phyloP scores from a whole-genome alignment of 176 grass and related monocot genomes.

The Oryza punctata region DNA sequence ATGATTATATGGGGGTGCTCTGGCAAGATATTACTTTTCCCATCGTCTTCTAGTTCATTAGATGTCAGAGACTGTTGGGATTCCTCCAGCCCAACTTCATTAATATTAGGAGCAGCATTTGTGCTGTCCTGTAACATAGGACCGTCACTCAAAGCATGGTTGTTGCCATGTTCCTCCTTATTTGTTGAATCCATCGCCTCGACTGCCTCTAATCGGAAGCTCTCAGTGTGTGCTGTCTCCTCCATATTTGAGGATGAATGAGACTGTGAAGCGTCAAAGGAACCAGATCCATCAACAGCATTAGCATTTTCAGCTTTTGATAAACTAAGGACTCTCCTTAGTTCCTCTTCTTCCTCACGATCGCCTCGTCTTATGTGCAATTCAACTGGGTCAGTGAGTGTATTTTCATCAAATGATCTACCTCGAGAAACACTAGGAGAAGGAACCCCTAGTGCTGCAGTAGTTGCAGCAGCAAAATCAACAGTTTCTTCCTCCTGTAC shows the following conservation, averaged over 20 bases:
- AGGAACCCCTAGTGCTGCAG: slow-evolving; percentile 85
- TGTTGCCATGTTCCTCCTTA: slow-evolving; percentile 34
- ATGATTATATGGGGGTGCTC: slow-evolving; percentile 32
- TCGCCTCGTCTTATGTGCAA: slow-evolving; percentile 63
- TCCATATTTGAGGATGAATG: slow-evolving; percentile 43
- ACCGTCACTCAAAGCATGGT: slow-evolving; percentile 22
- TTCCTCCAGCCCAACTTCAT: slow-evolving; percentile 31
- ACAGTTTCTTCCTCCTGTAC: slow-evolving; percentile 66
- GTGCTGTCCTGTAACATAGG: slow-evolving; percentile 19
- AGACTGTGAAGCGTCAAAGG: slow-evolving; percentile 32
- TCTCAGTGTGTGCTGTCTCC: slow-evolving; percentile 46
- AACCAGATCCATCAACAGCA: slow-evolving; percentile 47
- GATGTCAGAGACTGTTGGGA: slow-evolving; percentile 33
- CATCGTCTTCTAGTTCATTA: slow-evolving; percentile 38
- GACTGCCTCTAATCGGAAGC: slow-evolving; percentile 35
- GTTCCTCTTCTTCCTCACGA: slow-evolving; percentile 88
- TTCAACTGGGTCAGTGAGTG: slow-evolving; percentile 43
- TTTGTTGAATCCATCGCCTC: slow-evolving; percentile 9
- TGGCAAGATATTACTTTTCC: slow-evolving; percentile 18
- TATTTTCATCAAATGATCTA: slow-evolving; percentile 77
- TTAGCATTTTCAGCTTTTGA: slow-evolving; percentile 61
- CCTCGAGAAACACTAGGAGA: slow-evolving; percentile 70
- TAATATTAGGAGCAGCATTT: slow-evolving; percentile 31
- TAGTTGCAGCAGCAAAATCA: slow-evolving; percentile 90
- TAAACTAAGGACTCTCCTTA: slow-evolving; percentile 73